Evolutionary conservation across 2,329 filamentous ascomycete genomes (phyloP).

Genomic region (Alternaria longipes): DNA sequence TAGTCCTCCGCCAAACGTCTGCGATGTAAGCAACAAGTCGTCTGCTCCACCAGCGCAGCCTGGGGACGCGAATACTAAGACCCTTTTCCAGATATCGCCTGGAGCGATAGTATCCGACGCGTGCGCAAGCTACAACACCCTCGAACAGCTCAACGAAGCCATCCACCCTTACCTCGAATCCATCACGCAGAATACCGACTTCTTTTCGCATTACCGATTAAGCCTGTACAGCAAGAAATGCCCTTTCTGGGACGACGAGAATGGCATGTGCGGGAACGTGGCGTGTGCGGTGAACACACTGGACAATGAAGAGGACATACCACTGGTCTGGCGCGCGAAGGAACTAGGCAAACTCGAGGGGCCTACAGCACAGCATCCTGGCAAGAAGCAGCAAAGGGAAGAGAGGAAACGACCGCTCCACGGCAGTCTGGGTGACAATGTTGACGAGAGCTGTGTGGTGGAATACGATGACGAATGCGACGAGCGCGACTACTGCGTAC

Average conservation of each 20-base stretch:
- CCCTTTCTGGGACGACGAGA: constrained; percentile 94
- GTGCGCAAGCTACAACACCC: constrained; percentile 89
- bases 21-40: constrained; percentile 61
- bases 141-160: constrained; percentile 82
- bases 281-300: constrained; percentile 95
- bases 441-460: constrained; percentile 94
- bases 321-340: constrained; percentile 87
- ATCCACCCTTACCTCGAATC: constrained; percentile 80
- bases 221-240: constrained; percentile 95
- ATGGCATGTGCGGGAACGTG: constrained; percentile 95
- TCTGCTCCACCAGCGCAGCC: constrained; percentile 27
- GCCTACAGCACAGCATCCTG: constrained; percentile 88
- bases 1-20: constrained; percentile 58
- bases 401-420: constrained; percentile 77
- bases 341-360: constrained; percentile 93
- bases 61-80: constrained; percentile 45
- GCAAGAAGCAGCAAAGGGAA: constrained; percentile 75
- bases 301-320: constrained; percentile 94
- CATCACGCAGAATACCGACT: constrained; percentile 88
- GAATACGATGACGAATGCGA: constrained; percentile 98
- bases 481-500: constrained; percentile 94
- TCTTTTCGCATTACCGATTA: constrained; percentile 96
- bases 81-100: constrained; percentile 76
- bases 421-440: constrained; percentile 82
- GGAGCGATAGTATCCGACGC: constrained; percentile 91